Conservation (phyloP, 2,329 filamentous ascomycete genomes). For the Pseudogymnoascus sp. region DNA sequence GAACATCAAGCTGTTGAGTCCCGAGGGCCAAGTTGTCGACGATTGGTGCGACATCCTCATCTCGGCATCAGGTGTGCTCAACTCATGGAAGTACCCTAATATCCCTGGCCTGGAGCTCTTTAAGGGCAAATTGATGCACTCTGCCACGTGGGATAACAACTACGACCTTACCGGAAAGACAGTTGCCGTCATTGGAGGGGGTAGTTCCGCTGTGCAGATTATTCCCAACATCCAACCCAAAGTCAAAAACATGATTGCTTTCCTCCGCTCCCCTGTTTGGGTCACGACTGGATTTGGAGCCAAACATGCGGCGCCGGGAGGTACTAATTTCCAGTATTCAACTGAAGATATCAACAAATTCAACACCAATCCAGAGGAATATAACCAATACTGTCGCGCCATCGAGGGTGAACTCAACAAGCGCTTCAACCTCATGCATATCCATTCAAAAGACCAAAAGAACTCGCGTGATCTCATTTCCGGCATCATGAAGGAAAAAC, state of each 20-base stretch:
- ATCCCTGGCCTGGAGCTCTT: slow-evolving; percentile 45
- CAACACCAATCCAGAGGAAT: slow-evolving; percentile 19
- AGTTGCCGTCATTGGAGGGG: slow-evolving; percentile 47
- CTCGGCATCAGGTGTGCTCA: slow-evolving; percentile 42
- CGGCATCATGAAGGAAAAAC: slow-evolving; percentile 30
- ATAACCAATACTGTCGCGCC: slow-evolving; percentile 16
- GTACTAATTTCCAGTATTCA: slow-evolving; percentile 18
- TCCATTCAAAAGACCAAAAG: slow-evolving; percentile 15
- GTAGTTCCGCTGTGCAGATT: slow-evolving; percentile 47
- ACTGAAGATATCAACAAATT: slow-evolving; percentile 18
- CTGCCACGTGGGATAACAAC: slow-evolving; percentile 45
- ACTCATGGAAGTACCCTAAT: slow-evolving; percentile 42
- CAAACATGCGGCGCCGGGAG: slow-evolving; percentile 18
- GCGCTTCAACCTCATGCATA: slow-evolving; percentile 22
- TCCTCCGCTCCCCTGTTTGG: slow-evolving; percentile 51
- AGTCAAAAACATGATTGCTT: slow-evolving; percentile 43
- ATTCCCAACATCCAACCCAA: slow-evolving; percentile 41
- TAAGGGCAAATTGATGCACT: slow-evolving; percentile 45
- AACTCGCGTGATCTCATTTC: slow-evolving; percentile 12
- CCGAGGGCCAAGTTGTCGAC: slow-evolving; percentile 15
- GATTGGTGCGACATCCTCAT: slow-evolving; percentile 41
- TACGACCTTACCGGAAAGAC: slow-evolving; percentile 40
- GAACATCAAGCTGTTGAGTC: slow-evolving; percentile 19
- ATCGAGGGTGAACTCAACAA: slow-evolving; percentile 24
- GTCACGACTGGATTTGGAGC: slow-evolving; percentile 28